Percentiles rank a stretch among this genome's conserved stretches.
phyloP scores from a whole-genome alignment of 1,284 basidiomycete species.

The Porogramme epimiltina region DNA sequence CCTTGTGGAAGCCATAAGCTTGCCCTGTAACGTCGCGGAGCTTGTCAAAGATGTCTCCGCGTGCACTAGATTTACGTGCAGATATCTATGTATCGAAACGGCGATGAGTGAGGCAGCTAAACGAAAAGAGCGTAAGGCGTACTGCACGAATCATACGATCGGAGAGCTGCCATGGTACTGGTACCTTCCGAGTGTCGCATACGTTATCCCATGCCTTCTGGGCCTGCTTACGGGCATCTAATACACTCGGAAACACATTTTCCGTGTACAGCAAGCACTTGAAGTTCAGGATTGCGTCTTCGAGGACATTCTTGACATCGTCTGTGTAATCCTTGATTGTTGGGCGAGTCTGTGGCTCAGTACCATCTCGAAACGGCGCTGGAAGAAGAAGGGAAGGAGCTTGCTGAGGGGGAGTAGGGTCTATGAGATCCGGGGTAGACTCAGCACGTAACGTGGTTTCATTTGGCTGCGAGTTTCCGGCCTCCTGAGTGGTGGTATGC shows the following conservation, averaged over 20 bases:
- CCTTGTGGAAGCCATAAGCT: not conserved
- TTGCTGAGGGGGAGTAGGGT: too few relatives aligned
- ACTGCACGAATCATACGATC: constrained; percentile 5
- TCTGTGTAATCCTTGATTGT: not conserved
- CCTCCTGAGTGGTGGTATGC: too few relatives aligned
- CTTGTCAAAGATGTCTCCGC: constrained; percentile 1
- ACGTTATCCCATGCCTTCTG: not conserved
- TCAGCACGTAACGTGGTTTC: too few relatives aligned
- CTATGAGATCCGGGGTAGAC: too few relatives aligned
- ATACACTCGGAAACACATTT: not conserved
- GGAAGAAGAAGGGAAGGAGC: not conserved
- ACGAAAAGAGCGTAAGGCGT: not conserved
- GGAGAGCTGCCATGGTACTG: not conserved
- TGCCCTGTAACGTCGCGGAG: not conserved
- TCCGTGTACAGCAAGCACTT: constrained; percentile 2
- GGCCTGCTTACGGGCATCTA: not conserved
- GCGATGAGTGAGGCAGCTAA: too few relatives aligned
- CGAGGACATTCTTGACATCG: not conserved
- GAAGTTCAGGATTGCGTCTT: not conserved
- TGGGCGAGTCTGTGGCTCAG: not conserved
- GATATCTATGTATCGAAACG: not conserved
- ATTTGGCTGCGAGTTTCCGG: too few relatives aligned
- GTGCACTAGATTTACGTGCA: not conserved
- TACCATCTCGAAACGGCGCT: not conserved
- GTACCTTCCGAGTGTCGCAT: not conserved